Evolutionary conservation across 345 rosid genomes (phyloP).

Genomic region (Crucihimalaya himalaica): DNA sequence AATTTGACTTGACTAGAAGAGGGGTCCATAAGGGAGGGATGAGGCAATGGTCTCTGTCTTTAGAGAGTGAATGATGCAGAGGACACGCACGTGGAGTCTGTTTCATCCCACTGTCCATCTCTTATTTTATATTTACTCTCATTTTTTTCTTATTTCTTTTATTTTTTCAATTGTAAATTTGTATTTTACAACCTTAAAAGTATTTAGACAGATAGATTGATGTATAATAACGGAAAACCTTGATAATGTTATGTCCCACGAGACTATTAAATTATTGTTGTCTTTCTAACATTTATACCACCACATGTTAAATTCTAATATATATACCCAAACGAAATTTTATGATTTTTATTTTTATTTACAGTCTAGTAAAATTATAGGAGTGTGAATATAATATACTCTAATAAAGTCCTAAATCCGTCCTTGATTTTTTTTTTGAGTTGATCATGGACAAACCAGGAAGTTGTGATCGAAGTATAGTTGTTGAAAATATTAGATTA

Average conservation of each 20-base stretch:
- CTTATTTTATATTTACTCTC: not conserved
- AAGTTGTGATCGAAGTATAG: slow-evolving; percentile 22
- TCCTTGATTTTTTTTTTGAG: not conserved
- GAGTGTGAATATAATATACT: not conserved
- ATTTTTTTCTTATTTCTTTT: not conserved
- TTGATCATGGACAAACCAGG: slow-evolving; percentile 6
- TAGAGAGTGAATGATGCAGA: slow-evolving; percentile 45
- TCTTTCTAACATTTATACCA: slow-evolving; percentile 25
- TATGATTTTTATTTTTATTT: not conserved
- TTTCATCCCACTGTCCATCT: slow-evolving; percentile 36
- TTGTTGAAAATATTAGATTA: not conserved
- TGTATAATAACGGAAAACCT: slow-evolving; percentile 11
- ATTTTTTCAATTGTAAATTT: not conserved
- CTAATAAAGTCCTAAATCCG: not conserved
- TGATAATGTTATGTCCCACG: slow-evolving; percentile 13
- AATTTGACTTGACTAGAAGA: slow-evolving; percentile 36
- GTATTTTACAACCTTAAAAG: slow-evolving; percentile 37
- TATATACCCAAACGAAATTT: not conserved
- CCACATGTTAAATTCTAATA: slow-evolving; percentile 13
- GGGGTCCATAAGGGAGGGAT: slow-evolving; percentile 24
- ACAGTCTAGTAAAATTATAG: not conserved
- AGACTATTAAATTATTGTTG: slow-evolving; percentile 4
- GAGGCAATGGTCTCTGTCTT: slow-evolving; percentile 42
- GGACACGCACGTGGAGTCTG: slow-evolving; percentile 46
- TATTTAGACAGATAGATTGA: slow-evolving; percentile 29